Conservation (phyloP, 1,139 yeast genomes). For the Scheffersomyces insectosa region DNA sequence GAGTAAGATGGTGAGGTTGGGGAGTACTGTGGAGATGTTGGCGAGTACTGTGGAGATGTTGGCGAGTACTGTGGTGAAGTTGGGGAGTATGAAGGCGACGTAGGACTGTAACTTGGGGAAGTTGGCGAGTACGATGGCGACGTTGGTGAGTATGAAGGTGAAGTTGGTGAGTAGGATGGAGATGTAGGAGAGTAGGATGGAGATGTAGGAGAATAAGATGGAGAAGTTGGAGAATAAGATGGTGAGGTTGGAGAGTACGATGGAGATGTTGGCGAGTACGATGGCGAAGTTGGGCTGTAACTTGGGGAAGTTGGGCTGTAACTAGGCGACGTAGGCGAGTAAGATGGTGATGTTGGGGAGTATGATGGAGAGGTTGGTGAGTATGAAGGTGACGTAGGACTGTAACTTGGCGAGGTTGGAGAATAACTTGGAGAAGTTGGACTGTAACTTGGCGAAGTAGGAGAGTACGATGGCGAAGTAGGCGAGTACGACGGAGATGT, state of each 20-base stretch:
- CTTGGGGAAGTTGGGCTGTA: conserved; percentile 75
- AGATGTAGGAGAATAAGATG: conserved; percentile 65
- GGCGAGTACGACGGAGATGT: conserved; percentile 53
- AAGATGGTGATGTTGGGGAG: conserved; percentile 72
- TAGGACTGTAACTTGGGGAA: conserved; percentile 57
- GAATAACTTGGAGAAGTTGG: conserved; percentile 73
- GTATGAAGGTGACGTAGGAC: conserved; percentile 74
- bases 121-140: conserved; percentile 66
- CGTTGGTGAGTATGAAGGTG: conserved; percentile 47
- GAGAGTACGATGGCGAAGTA: conserved; percentile 56
- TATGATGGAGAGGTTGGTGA: conserved; percentile 72
- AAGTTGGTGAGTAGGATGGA: conserved; percentile 55
- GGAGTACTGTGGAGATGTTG: conserved; percentile 67
- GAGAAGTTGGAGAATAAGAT: conserved; percentile 61
- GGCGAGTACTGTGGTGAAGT: conserved; percentile 65
- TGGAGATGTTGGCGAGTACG: conserved; percentile 54
- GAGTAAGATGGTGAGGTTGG: conserved; percentile 55
- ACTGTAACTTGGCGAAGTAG: conserved; percentile 73
- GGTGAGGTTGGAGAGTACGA: conserved; percentile 65
- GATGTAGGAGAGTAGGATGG: conserved; percentile 66
- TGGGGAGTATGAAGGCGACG: conserved; percentile 60
- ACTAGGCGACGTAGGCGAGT: conserved; percentile 69
- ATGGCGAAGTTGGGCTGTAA: conserved; percentile 75
- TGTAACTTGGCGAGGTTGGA: conserved; percentile 75
- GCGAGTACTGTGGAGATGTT: conserved; percentile 54